These are phyloP conservation scores for Brassica cretica DNA, from an alignment of 345 rosid species.

Conservation along the genomic window DNA sequence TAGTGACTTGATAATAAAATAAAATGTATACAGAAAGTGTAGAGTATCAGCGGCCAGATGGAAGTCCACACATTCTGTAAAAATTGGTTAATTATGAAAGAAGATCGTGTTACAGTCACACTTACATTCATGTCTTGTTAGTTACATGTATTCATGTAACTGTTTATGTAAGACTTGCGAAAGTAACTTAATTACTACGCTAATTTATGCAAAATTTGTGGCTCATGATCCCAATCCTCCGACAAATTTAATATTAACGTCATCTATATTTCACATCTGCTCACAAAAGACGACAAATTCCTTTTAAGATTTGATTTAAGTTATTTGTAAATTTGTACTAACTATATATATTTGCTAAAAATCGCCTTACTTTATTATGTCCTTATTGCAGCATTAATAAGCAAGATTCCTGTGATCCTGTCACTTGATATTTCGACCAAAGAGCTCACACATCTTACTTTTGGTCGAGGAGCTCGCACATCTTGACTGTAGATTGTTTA, in stretches of 20 bases:
- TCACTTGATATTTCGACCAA: constrained; percentile 13
- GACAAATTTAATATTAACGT: constrained; percentile 36
- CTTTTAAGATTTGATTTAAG: constrained; percentile 5
- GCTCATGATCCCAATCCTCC: constrained; percentile 41
- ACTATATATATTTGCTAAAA: neutral
- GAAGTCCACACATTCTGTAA: constrained; percentile 2
- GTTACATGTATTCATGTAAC: neutral
- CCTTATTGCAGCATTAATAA: constrained; percentile 17
- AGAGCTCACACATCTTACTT: neutral
- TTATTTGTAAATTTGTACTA: constrained; percentile 5
- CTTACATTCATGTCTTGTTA: constrained; percentile 1
- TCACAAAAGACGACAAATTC: constrained; percentile 32
- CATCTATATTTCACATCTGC: constrained; percentile 29
- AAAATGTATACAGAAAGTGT: neutral
- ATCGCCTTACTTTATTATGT: constrained; percentile 11
- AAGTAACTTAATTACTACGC: constrained; percentile 24
- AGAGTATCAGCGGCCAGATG: neutral
- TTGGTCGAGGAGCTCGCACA: constrained; percentile 16
- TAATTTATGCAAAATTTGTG: constrained; percentile 40
- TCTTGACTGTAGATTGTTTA: neutral
- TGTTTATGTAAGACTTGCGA: constrained; percentile 1
- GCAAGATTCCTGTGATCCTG: constrained; percentile 24
- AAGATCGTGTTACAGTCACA: constrained; percentile 18
- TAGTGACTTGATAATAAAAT: neutral
- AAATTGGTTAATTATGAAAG: constrained; percentile 15